Evolutionary conservation across 257 asterid species (phyloP).

Genomic region (Salvia rosmarinus): DNA sequence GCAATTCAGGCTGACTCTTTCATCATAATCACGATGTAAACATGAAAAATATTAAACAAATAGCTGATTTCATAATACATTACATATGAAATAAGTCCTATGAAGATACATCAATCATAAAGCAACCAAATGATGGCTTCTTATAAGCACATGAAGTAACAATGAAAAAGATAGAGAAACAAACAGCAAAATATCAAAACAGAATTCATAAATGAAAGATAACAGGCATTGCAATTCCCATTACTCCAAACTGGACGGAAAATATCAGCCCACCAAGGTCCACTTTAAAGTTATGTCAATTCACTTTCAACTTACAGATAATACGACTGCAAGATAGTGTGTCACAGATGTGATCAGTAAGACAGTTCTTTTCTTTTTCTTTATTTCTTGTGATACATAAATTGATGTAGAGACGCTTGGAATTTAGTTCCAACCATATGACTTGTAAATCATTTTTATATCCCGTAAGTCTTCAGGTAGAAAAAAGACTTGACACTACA

Average conservation of each 20-base stretch:
- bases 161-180: not conserved
- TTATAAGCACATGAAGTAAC: constrained; percentile 22
- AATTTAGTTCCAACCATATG: not conserved
- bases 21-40: not conserved
- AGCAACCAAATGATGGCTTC: constrained; percentile 5
- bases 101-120: constrained; percentile 1
- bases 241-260: not conserved
- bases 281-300: not conserved
- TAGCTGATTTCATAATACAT: not conserved
- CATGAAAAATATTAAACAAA: not conserved
- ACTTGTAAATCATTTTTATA: constrained; percentile 16
- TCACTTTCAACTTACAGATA: not conserved
- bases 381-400: not conserved
- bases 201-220: not conserved
- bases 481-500: not conserved
- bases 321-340: not conserved
- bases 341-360: not conserved
- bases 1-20: not conserved
- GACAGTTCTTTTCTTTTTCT: not conserved
- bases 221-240: constrained; percentile 7
- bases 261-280: not conserved
- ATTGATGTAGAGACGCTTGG: not conserved
- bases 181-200: not conserved
- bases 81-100: not conserved
- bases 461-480: not conserved